Conservation (phyloP, 305 asterid species). For the Rubia balearica region DNA sequence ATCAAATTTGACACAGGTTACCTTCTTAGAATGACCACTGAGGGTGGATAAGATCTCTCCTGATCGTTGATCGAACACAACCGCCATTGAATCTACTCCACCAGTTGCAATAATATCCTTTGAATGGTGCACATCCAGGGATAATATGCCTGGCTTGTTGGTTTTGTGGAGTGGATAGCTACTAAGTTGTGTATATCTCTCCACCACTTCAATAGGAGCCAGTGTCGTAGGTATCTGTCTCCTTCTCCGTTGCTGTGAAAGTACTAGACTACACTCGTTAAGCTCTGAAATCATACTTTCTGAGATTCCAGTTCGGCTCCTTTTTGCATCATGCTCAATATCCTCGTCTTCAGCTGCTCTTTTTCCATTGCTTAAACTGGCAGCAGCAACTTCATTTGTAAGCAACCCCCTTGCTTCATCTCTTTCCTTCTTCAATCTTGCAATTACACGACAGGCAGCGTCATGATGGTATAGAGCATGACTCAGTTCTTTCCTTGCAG, state of each 20-base stretch:
- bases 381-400: no score
- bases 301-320: constrained; percentile 68
- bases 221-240: constrained; percentile 69
- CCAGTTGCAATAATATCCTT: constrained; percentile 96
- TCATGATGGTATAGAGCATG: constrained; percentile 98
- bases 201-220: constrained; percentile 69
- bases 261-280: constrained; percentile 64
- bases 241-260: constrained; percentile 81
- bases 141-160: constrained; percentile 82
- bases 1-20: constrained; percentile 78
- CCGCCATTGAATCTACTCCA: constrained; percentile 82
- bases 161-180: constrained; percentile 90
- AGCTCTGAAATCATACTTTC: constrained; percentile 64
- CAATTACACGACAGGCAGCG: constrained; percentile 98
- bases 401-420: constrained; percentile 78
- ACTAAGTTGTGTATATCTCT: constrained; percentile 79
- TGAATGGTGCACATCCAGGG: constrained; percentile 63
- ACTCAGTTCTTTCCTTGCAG: constrained; percentile 92
- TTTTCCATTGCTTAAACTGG: no score
- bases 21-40: constrained; percentile 92
- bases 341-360: constrained; percentile 74
- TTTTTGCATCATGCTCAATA: constrained; percentile 64
- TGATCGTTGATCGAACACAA: constrained; percentile 71
- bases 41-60: constrained; percentile 87
- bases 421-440: constrained; percentile 86